A percentile compares a stretch with the other conserved stretches of the same genome.
phyloP scores from a whole-genome alignment of 176 grass and related monocot genomes.

The Saccharum officinarum region DNA sequence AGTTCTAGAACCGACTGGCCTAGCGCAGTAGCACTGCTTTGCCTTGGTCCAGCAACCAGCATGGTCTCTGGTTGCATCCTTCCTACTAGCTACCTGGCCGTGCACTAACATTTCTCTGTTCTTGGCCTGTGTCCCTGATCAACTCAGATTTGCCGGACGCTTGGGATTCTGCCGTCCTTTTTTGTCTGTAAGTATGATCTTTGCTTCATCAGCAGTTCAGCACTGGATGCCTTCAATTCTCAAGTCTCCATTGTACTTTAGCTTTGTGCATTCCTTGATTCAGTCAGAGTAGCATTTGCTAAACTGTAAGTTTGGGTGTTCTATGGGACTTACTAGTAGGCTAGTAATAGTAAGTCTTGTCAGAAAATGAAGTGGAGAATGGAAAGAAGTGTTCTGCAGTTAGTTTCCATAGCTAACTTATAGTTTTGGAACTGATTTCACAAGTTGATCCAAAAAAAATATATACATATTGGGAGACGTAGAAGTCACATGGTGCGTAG shows the following conservation, averaged over 20 bases:
- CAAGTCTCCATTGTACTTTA: background rate
- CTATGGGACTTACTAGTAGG: background rate
- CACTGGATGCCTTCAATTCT: background rate
- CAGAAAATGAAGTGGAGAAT: background rate
- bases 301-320: background rate
- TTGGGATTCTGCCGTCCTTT: background rate
- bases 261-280: slow-evolving; percentile 9
- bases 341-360: background rate
- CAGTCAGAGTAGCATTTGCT: background rate
- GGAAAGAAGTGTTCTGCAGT: background rate
- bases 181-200: background rate
- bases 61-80: background rate
- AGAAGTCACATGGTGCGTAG: background rate
- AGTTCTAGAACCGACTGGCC: slow-evolving; percentile 14
- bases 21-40: background rate
- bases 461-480: too few species aligned
- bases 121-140: slow-evolving; percentile 5
- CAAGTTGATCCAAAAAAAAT: background rate
- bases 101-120: background rate
- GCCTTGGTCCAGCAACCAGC: background rate
- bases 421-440: background rate
- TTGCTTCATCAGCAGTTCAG: background rate
- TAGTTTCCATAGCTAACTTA: background rate
- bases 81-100: background rate
- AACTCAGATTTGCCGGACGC: background rate